phyloP scores from a whole-genome alignment of 495 filamentous ascomycete species.

The Thermochaetoides thermophila region DNA sequence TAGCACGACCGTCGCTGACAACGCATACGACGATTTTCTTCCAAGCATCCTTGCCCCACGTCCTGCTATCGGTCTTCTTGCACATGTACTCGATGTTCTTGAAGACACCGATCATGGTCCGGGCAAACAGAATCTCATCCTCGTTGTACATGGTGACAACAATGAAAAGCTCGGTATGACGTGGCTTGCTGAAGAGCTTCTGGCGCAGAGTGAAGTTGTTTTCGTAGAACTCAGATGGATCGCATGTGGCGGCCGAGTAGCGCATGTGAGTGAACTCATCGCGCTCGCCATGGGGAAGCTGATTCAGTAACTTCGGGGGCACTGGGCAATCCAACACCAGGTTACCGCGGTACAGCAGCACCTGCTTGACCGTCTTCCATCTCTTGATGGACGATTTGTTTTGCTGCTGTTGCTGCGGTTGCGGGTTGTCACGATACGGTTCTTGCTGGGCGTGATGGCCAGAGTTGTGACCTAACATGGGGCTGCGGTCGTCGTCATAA shows the following conservation, averaged over 20 bases:
- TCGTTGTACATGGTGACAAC: conserved; percentile 99
- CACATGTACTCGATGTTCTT: conserved; percentile 99
- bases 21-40: conserved; percentile 99
- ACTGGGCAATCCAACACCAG: conserved; percentile 95
- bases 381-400: conserved; percentile 49
- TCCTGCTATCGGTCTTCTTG: conserved; percentile 76
- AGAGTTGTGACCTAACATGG: conserved; percentile 35
- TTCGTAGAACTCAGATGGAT: conserved; percentile 73
- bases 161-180: conserved; percentile 95
- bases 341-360: conserved; percentile 91
- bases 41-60: conserved; percentile 98
- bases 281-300: conserved; percentile 77
- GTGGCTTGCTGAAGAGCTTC: conserved; percentile 79
- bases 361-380: conserved; percentile 98
- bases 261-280: conserved; percentile 99
- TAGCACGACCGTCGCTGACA: conserved; percentile 93
- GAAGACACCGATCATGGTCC: conserved; percentile 94
- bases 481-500: conserved; percentile 31
- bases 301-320: conserved; percentile 71
- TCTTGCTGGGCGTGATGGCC: conserved; percentile 28
- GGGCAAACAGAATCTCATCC: conserved; percentile 88
- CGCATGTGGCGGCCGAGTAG: conserved; percentile 93
- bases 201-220: conserved; percentile 90
- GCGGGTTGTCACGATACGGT: conserved; percentile 33
- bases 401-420: conserved; percentile 39